Base-by-base conservation (phyloP, 345 rosid species). In the Acer negundo region DNA sequence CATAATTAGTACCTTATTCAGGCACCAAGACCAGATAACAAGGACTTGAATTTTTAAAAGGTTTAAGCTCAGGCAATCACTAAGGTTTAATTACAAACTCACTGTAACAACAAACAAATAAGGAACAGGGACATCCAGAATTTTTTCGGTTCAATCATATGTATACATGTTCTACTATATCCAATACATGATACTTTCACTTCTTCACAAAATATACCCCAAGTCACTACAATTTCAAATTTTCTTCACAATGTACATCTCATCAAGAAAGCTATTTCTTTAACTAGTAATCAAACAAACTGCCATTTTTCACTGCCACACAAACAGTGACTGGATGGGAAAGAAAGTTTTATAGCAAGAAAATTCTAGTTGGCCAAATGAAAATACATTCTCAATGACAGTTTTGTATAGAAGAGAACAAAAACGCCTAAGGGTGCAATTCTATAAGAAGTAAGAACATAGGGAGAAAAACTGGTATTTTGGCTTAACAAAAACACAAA, bases 241-340 rank as follows among this genome's bases (percentile, higher is more conserved):
- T 51, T 31, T n/a, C 49, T 66, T 75, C 40, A 10, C 77, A 19
- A 23, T 51, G 53, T 47, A 28, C 31, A 64, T 49, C 20, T 8
- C 26, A 65, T 65, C 63, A 75, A 74, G 59, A 53, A 67, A 65
- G n/a, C 31, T 63, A 73, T 16, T 3, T 24, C 17, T 73, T n/a
- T 17, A 74, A 64, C 31, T 16, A 28, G 73, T 49, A 47, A 70
- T 49, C 40, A 23, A 40, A 42, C 47, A 40, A n/a, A 42, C 10
- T 42, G 20, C 70, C 51, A 10, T 1, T 40, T 42, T 67, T 20
- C 16, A 42, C 23, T 10, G 22, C 28, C 7, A 40, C 70, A 67
- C 1, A 59, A 59, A 59, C 24, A 59, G 63, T 8, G 49, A 46
- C 63, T 7, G 5, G 63, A 22, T 17, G 53, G 17, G 24, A 11